Conservation (phyloP, 306 rosid species). For the Fagus sylvatica region DNA sequence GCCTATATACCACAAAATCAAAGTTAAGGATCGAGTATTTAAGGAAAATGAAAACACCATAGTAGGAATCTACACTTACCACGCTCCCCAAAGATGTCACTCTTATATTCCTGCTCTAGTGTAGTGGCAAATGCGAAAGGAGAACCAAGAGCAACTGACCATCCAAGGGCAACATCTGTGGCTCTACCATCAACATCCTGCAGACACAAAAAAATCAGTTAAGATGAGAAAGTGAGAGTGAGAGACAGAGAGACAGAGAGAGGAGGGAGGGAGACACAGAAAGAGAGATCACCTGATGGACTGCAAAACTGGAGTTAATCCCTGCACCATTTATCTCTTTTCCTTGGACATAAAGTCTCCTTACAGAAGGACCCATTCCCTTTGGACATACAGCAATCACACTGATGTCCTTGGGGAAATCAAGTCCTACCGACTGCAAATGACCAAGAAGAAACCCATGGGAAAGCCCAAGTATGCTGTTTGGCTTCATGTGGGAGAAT, state of each 20-base stretch:
- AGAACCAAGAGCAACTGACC: constrained; percentile 99
- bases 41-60: not conserved
- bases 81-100: constrained; percentile 98
- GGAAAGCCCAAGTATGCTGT: constrained; percentile 93
- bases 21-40: constrained; percentile 19
- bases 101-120: constrained; percentile 89
- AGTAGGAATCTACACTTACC: constrained; percentile 41
- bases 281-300: constrained; percentile 66
- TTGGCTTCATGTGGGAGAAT: constrained; percentile 89
- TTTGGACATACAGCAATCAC: constrained; percentile 98
- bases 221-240: not conserved
- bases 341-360: constrained; percentile 97
- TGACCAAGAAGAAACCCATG: constrained; percentile 99
- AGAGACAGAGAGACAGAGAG: not conserved
- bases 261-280: not conserved
- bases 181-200: constrained; percentile 99
- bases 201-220: not conserved
- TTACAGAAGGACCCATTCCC: constrained; percentile 99
- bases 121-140: constrained; percentile 97
- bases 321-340: constrained; percentile 98
- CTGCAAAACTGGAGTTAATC: constrained; percentile 92
- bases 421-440: constrained; percentile 82
- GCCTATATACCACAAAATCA: constrained; percentile 50
- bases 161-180: constrained; percentile 90
- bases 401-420: constrained; percentile 84